Evolutionary conservation across 495 filamentous ascomycete species (phyloP), one percentile per base, ranked within the genome.

Genomic region (Podospora fimiseda): DNA sequence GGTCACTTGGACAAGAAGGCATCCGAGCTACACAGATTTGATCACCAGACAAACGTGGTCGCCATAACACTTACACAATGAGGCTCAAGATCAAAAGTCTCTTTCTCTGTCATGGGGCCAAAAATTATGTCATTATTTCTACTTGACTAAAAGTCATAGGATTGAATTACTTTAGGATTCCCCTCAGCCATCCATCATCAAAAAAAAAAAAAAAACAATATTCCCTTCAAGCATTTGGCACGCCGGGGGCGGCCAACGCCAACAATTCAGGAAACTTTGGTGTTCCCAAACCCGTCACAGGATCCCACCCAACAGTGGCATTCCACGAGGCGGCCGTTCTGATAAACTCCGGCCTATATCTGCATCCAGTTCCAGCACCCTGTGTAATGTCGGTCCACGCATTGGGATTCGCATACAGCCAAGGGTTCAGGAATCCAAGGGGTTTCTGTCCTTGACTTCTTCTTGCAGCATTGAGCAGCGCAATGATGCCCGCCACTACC

Each of bases 341-440:
- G 11, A 65, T 46, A 1, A 69, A 63, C 3, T 70, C 64, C 37
- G 51, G 54, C 3, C 60, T 42, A 20, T 76, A 77, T 38, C 74
- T 74, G 57, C 87, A 90, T 1, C 87, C 87, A 0, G 69, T 74
- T 33, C 79, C 81, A 4, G 76, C 77, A 0, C 84, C 84, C 9
- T 60, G 45, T 2, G 72, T 73, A 43, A 91, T 80, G 57, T 91
- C 87, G 13, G 76, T 87, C 47, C 89, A 68, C 0, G 71, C 83
- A 9, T 65, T 51, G 39, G 68, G 65, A 9, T 56, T 66, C 2
- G 64, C 63, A 64, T 88, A 89, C 21, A 89, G 57, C 74, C 78
- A 85, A 0, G 84, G 84, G 61, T 89, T 88, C 18, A 87, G 60
- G 69, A 86, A 88, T 0, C 86, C 86, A 51, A 88, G 63, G 0